phyloP scores from a whole-genome alignment of 345 rosid genomes.

The Erodium maritimum region DNA sequence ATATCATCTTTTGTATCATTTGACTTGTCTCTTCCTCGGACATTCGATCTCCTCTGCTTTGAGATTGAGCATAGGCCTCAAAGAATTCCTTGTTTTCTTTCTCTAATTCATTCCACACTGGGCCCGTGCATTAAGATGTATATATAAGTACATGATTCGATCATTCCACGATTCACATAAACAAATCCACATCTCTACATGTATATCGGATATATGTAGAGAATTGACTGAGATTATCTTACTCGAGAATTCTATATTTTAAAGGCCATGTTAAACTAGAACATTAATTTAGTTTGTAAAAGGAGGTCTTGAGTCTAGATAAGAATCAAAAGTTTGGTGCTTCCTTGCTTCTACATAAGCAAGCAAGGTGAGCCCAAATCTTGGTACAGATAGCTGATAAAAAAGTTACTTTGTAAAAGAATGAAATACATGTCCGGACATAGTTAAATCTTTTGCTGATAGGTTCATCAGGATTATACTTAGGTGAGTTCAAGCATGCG shows the following conservation, averaged over 20 bases:
- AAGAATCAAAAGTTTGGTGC: too few relatives aligned
- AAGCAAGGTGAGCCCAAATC: too few relatives aligned
- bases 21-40: slow-evolving; percentile 74
- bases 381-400: too few relatives aligned
- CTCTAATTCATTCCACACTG: slow-evolving; percentile 90
- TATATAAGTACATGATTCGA: neutral
- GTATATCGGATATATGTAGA: neutral
- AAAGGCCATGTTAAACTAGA: too few relatives aligned
- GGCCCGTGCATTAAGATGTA: slow-evolving; percentile 8
- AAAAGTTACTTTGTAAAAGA: too few relatives aligned
- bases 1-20: slow-evolving; percentile 65
- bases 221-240: too few relatives aligned
- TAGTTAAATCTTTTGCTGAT: neutral
- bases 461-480: neutral
- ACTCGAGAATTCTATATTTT: too few relatives aligned
- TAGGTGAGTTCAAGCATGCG: neutral
- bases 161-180: neutral
- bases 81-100: slow-evolving; percentile 92
- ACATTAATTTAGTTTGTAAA: too few relatives aligned
- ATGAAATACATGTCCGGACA: neutral
- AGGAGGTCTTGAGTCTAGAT: too few relatives aligned
- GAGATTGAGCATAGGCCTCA: slow-evolving; percentile 49
- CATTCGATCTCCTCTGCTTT: slow-evolving; percentile 55
- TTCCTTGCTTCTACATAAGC: too few relatives aligned
- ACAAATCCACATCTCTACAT: neutral